Evolutionary conservation across 2,329 filamentous ascomycete genomes (phyloP), one percentile per base, ranked within the genome.

Genomic region (Fonsecaea erecta): DNA sequence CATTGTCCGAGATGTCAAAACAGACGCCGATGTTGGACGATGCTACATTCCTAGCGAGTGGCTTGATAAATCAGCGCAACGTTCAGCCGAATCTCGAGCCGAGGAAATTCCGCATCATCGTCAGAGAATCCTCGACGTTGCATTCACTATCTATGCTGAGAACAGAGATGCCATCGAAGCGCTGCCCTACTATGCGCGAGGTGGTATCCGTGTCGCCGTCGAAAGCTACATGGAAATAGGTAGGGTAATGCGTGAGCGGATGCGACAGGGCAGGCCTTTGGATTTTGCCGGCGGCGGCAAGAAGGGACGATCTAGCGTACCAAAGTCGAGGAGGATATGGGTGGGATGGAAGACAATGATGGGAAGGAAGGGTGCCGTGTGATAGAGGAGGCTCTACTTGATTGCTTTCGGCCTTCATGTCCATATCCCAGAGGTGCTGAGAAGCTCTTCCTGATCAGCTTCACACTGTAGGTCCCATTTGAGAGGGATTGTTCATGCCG

Each of bases 201-300:
- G 84, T 0, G 86, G 88, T 0, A 86, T 91, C 73, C 80, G 87
- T 12, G 88, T 90, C 4, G 88, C 88, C 0, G 87, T 91, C 0
- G 88, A 91, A 75, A 90, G 88, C 68, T 91, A 92, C 72, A 89
- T 92, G 85, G 88, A 90, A 74, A 92, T 92, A 73, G 89, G 88
- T 14, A 77, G 87, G 84, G 80, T 74, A 8, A 52, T 73, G 58
- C 65, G 64, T 12, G 54, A 67, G n/a, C 65, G 68, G 24, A 68
- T 70, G 37, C 53, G 64, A 11, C 52, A 63, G 14, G 66, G 66
- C 32, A 28, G 62, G 59, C 64, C 67, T 32, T 59, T 71, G 34
- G 68, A 71, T n/a, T 72, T 72, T 53, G 64, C 62, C 8, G 69
- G 70, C 14, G 64, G 70, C 40, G 71, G 71, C 18, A 69, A 68